These are phyloP conservation scores for Artemisia tridentata DNA, from an alignment of 129 eudicot genomes.

Conservation along the genomic window DNA sequence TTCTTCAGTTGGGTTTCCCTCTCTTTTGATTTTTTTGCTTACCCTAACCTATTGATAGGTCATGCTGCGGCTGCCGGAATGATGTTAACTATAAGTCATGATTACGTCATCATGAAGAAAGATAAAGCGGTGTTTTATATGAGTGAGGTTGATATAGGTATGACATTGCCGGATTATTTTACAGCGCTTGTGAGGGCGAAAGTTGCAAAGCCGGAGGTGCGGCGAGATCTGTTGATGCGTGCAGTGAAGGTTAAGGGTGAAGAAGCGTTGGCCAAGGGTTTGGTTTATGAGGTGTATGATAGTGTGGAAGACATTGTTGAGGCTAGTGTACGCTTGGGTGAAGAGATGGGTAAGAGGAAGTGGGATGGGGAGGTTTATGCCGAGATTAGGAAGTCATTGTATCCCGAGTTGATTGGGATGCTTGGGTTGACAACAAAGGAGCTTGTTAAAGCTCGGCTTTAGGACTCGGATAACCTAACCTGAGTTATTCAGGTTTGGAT, in stretches of 20 bases:
- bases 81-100: conserved; percentile 71
- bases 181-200: conserved; percentile 45
- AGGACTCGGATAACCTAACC: neutral
- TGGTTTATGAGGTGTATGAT: conserved; percentile 53
- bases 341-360: conserved; percentile 52
- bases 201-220: conserved; percentile 39
- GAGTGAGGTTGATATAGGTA: conserved; percentile 90
- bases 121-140: conserved; percentile 63
- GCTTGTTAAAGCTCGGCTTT: conserved; percentile 28
- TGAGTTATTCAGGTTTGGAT: neutral
- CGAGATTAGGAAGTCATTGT: conserved; percentile 64
- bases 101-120: conserved; percentile 63
- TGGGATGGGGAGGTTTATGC: conserved; percentile 72
- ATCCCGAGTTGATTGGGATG: conserved; percentile 52
- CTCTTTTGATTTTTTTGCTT: no score
- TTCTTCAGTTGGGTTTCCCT: no score
- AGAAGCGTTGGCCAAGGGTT: conserved; percentile 59
- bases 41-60: neutral
- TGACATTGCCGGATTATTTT: conserved; percentile 73
- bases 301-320: conserved; percentile 48
- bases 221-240: conserved; percentile 53
- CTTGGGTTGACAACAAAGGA: conserved; percentile 38
- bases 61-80: conserved; percentile 97
- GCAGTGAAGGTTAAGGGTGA: conserved; percentile 57
- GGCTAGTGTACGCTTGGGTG: conserved; percentile 51